These are phyloP conservation scores for Gossypium lobatum DNA, from an alignment of 441 rosid species.

Conservation along the genomic window DNA sequence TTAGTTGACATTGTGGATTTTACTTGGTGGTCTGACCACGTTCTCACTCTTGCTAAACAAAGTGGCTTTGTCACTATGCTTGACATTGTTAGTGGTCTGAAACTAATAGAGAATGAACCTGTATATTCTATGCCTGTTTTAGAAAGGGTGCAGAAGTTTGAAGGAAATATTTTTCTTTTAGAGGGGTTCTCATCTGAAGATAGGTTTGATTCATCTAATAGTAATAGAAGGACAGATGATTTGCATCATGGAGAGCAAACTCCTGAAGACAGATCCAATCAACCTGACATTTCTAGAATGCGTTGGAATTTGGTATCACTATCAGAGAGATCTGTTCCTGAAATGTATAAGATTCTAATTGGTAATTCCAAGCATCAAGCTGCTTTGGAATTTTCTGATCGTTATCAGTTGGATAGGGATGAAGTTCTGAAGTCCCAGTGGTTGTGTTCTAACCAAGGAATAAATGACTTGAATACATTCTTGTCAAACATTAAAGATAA, in stretches of 20 bases:
- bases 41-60: slow-evolving; percentile 55
- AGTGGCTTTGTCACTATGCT: slow-evolving; percentile 50
- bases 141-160: slow-evolving; percentile 47
- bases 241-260: slow-evolving; percentile 23
- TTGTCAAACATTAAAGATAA: slow-evolving; percentile 69
- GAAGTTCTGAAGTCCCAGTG: slow-evolving; percentile 80
- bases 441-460: slow-evolving; percentile 64
- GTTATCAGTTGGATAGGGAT: slow-evolving; percentile 75
- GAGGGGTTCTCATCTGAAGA: slow-evolving; percentile 46
- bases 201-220: slow-evolving; percentile 25
- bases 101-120: slow-evolving; percentile 51
- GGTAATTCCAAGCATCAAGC: slow-evolving; percentile 50
- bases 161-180: slow-evolving; percentile 63
- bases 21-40: slow-evolving; percentile 91
- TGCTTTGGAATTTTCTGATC: slow-evolving; percentile 74
- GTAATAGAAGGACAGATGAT: slow-evolving; percentile 26
- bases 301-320: slow-evolving; percentile 72
- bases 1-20: slow-evolving; percentile 56
- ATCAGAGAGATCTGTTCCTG: slow-evolving; percentile 70
- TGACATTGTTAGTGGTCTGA: slow-evolving; percentile 47
- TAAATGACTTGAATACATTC: slow-evolving; percentile 49
- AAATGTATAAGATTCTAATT: slow-evolving; percentile 75
- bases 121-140: slow-evolving; percentile 54
- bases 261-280: slow-evolving; percentile 31
- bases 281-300: slow-evolving; percentile 34